These are phyloP conservation scores for Tanacetum coccineum DNA, from an alignment of 129 eudicot genomes.

Conservation along the genomic window DNA sequence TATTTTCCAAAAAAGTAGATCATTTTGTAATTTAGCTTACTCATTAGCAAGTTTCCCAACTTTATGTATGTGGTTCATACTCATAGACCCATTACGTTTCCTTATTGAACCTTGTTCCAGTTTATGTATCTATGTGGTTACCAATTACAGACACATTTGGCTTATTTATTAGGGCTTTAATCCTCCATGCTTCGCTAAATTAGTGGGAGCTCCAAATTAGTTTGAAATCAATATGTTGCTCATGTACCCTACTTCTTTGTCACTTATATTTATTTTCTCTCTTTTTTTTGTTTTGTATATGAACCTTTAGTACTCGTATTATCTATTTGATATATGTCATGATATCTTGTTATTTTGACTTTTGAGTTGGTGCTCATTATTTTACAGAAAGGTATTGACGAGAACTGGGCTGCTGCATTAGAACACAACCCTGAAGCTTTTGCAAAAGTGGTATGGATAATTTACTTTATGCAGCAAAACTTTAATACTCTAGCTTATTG, in stretches of 20 bases:
- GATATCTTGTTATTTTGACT: conserved; percentile 10
- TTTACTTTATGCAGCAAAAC: neutral
- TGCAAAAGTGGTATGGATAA: conserved; percentile 78
- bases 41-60: too few relatives aligned
- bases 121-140: neutral
- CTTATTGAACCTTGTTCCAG: neutral
- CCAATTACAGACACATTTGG: neutral
- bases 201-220: neutral
- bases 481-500: conserved; percentile 8
- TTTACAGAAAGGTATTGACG: conserved; percentile 89
- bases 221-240: neutral
- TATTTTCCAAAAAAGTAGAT: too few relatives aligned
- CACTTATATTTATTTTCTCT: neutral
- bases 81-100: neutral
- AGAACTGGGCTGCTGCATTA: conserved; percentile 94
- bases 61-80: neutral
- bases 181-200: neutral
- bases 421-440: conserved; percentile 97
- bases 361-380: conserved; percentile 9
- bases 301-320: neutral
- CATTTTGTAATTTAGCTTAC: too few relatives aligned
- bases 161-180: neutral
- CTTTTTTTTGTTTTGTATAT: neutral
- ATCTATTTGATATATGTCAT: neutral
- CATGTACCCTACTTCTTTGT: neutral